phyloP scores from a whole-genome alignment of 2,329 filamentous ascomycete species.

The Pseudonectria buxi region DNA sequence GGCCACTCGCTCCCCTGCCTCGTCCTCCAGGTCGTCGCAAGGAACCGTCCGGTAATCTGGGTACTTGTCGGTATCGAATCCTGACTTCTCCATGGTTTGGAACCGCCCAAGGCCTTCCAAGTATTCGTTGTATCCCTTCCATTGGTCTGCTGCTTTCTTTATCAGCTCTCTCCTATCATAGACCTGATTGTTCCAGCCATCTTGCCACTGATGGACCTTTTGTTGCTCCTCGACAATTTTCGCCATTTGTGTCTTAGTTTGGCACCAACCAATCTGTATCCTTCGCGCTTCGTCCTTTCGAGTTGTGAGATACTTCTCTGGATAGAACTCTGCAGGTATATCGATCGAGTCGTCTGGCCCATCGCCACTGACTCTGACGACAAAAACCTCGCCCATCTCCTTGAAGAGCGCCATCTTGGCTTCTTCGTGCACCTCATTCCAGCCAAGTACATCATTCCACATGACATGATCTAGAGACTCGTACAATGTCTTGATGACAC shows the following conservation, averaged over 20 bases:
- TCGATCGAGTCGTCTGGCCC: conserved; percentile 39
- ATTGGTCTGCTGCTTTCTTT: conserved; percentile 24
- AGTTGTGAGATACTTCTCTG: conserved; percentile 44
- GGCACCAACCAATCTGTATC: conserved; percentile 34
- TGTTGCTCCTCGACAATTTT: conserved; percentile 19
- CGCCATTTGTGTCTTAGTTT: conserved; percentile 23
- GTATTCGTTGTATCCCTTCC: conserved; percentile 28
- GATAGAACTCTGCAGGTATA: conserved; percentile 45
- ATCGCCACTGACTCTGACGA: conserved; percentile 37
- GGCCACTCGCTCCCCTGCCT: conserved; percentile 23
- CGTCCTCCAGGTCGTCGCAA: conserved; percentile 26
- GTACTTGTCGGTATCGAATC: conserved; percentile 31
- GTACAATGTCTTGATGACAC: conserved; percentile 36
- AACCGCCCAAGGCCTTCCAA: conserved; percentile 31
- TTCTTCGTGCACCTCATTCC: conserved; percentile 27
- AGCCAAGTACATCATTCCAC: conserved; percentile 38
- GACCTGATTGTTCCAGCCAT: conserved; percentile 19
- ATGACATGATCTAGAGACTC: conserved; percentile 42
- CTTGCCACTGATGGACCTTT: conserved; percentile 21
- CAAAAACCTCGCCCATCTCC: conserved; percentile 44
- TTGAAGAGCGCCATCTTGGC: conserved; percentile 38
- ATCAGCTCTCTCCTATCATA: conserved; percentile 26
- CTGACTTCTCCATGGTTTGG: conserved; percentile 29
- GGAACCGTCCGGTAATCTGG: conserved; percentile 34
- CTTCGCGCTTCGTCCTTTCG: conserved; percentile 39